phyloP scores from a whole-genome alignment of 495 filamentous ascomycete genomes.

The Gamarada debralockiae region DNA sequence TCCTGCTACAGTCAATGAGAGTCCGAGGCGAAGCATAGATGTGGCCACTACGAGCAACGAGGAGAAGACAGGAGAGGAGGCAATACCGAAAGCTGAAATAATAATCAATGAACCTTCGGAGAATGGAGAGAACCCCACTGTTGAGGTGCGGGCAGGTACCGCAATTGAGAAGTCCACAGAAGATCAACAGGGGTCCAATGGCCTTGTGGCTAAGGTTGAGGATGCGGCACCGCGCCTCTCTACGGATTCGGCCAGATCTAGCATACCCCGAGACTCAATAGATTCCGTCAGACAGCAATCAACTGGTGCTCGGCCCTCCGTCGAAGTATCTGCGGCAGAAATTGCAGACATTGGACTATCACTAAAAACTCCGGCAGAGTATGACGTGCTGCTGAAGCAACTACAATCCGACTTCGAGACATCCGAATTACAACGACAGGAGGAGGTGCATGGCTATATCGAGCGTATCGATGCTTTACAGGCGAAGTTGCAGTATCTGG shows the following conservation, averaged over 20 bases:
- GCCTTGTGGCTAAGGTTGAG: background rate
- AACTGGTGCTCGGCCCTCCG: background rate
- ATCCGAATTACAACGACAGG: slow-evolving; percentile 62
- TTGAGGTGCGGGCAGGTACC: background rate
- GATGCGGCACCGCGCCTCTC: slow-evolving; percentile 13
- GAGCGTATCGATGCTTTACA: slow-evolving; percentile 93
- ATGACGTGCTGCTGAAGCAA: slow-evolving; percentile 35
- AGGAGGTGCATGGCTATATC: slow-evolving; percentile 75
- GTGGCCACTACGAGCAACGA: background rate
- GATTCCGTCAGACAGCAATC: slow-evolving; percentile 9
- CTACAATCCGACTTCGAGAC: slow-evolving; percentile 55
- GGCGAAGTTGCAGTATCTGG: slow-evolving; percentile 82
- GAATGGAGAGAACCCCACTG: background rate
- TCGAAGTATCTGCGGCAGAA: slow-evolving; percentile 1
- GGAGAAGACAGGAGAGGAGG: slow-evolving; percentile 5
- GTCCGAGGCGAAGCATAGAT: slow-evolving; percentile 24
- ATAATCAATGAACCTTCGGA: background rate
- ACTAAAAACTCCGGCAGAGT: slow-evolving; percentile 15
- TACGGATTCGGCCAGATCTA: slow-evolving; percentile 14
- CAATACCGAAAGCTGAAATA: background rate
- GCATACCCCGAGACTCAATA: slow-evolving; percentile 19
- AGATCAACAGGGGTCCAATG: background rate
- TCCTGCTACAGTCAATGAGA: slow-evolving; percentile 15
- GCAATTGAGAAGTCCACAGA: background rate
- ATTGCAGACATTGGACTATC: background rate